Base-by-base conservation (phyloP, 2,329 filamentous ascomycete genomes). In the Furcasterigmium furcatum region DNA sequence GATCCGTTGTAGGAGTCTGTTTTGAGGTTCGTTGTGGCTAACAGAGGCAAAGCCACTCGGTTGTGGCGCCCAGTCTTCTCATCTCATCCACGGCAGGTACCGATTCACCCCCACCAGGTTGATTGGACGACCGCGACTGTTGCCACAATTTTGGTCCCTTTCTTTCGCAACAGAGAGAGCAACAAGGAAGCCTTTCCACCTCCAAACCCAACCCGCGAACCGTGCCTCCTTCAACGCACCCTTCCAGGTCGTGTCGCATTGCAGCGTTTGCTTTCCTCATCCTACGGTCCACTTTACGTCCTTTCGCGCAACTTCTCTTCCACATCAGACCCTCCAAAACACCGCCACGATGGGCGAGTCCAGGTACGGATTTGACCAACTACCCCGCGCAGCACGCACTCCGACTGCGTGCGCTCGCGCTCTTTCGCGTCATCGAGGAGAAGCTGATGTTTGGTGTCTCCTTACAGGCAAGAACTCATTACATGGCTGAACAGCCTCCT, bases 401-500 rank as follows among this genome's bases (percentile, higher is more conserved):
- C 41, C 34, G 27, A 16, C 21, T 25, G 16, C 6, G 24, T 27
- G 21, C n/a, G n/a, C n/a, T n/a, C n/a, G n/a, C 40, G 24, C 24
- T 18, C 25, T 42, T 32, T n/a, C n/a, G n/a, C n/a, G n/a, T n/a
- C 24, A 7, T 27, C n/a, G 3, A 36, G n/a, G 9, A 36, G n/a
- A 36, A 4, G 18, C 34, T 36, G 16, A 36, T 16, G n/a, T 12
- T 36, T 16, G n/a, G n/a, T 18, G 21, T 39, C 46, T 45, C 47
- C 44, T 25, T 53, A 48, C 60, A 97, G 94, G 77, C 94, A 99
- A 74, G 94, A 99, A 76, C 83, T 99, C 58, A 79, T 99, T 58
- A 81, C 85, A 73, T 99, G 94, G 94, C 77, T 97, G 56, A 99
- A 99, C 79, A 92, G 88, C 79, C 87, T 99, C 52, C 84, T 99